These are phyloP conservation scores for Cercospora beticola DNA, from an alignment of 2,329 filamentous ascomycete species.

Conservation along the genomic window DNA sequence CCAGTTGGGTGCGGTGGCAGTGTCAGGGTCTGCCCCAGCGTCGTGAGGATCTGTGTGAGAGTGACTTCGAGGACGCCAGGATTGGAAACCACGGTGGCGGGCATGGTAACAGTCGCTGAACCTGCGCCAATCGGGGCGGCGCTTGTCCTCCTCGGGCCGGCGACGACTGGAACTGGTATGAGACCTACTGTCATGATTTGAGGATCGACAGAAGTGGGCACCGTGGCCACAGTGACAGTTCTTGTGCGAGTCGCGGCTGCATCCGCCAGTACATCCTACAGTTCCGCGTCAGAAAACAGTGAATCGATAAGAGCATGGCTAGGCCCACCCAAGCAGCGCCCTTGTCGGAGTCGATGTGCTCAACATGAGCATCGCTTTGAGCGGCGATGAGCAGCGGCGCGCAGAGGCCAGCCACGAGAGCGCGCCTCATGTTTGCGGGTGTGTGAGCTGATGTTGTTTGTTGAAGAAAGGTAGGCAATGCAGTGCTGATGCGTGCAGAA, in stretches of 20 bases:
- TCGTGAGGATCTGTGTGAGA: background rate
- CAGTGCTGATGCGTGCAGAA: background rate
- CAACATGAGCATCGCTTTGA: background rate
- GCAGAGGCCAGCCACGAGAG: background rate
- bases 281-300: background rate
- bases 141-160: background rate
- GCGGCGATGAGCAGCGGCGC: background rate
- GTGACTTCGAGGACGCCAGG: background rate
- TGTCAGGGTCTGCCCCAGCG: background rate
- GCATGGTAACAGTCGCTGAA: background rate
- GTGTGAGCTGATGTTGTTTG: background rate
- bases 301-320: background rate
- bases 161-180: slow-evolving; percentile 2
- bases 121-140: background rate
- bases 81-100: background rate
- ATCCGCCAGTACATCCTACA: background rate
- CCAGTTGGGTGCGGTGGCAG: background rate
- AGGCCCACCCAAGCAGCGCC: background rate
- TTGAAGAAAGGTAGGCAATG: background rate
- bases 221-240: background rate
- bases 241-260: background rate
- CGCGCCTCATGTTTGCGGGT: background rate
- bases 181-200: background rate
- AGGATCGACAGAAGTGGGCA: background rate
- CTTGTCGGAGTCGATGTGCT: background rate